A percentile compares a stretch with the other conserved stretches of the same genome.
Conservation (phyloP, 2,329 filamentous ascomycete genomes). For the Aquanectria penicillioides region DNA sequence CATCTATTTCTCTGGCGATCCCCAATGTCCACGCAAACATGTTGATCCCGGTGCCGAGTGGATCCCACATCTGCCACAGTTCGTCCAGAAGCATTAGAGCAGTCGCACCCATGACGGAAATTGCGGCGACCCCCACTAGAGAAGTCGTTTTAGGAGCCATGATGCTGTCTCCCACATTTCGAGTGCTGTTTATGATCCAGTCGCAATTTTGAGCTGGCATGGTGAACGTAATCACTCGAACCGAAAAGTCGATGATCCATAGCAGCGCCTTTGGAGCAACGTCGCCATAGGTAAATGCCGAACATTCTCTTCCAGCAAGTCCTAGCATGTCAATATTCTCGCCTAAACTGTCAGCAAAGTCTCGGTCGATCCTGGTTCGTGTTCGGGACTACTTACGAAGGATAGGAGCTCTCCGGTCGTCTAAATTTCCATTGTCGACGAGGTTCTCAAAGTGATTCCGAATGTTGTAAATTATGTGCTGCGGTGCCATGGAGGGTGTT, state of each 20-base stretch:
- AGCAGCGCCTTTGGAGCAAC: slow-evolving; percentile 31
- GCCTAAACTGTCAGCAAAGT: slow-evolving; percentile 23
- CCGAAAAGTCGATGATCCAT: slow-evolving; percentile 22
- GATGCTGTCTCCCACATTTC: neutral
- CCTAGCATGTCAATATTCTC: slow-evolving; percentile 40
- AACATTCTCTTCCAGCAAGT: slow-evolving; percentile 30
- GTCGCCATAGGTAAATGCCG: slow-evolving; percentile 29
- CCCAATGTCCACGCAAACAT: slow-evolving; percentile 39
- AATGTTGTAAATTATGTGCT: slow-evolving; percentile 40
- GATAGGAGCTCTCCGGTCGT: slow-evolving; percentile 30
- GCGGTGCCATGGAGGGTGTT: slow-evolving; percentile 28
- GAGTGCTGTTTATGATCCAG: slow-evolving; percentile 21
- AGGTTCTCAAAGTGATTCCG: slow-evolving; percentile 42
- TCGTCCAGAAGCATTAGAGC: slow-evolving; percentile 34
- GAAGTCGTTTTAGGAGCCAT: slow-evolving; percentile 2
- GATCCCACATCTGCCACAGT: slow-evolving; percentile 41
- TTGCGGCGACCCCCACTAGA: slow-evolving; percentile 5
- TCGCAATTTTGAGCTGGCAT: slow-evolving; percentile 32
- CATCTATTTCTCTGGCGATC: slow-evolving; percentile 42
- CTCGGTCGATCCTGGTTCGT: no score
- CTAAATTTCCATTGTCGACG: slow-evolving; percentile 30
- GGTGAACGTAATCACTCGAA: slow-evolving; percentile 20
- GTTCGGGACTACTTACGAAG: slow-evolving; percentile 32
- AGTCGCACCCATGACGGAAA: slow-evolving; percentile 20
- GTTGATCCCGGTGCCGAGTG: slow-evolving; percentile 34